phyloP scores from a whole-genome alignment of 768 basidiomycete species.

The Hericium erinaceus region DNA sequence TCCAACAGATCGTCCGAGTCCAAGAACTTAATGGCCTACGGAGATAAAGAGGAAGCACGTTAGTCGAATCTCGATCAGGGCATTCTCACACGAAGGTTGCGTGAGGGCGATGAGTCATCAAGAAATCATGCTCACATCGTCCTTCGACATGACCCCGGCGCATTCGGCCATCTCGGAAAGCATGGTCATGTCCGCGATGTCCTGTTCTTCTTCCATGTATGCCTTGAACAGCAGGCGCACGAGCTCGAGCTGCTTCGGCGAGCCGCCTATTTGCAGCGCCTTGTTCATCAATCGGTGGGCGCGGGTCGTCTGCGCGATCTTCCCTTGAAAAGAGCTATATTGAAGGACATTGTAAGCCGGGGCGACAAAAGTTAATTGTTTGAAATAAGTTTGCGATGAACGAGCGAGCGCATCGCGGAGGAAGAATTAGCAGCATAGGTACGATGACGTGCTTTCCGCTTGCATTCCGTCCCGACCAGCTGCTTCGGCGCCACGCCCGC shows the following conservation, averaged over 20 bases:
- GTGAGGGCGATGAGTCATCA: not conserved
- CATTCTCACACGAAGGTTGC: not conserved
- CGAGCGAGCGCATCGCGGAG: not conserved
- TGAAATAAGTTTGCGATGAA: not conserved
- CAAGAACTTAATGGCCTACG: slow-evolving; percentile 56
- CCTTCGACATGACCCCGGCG: slow-evolving; percentile 46
- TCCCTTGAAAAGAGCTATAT: slow-evolving; percentile 47
- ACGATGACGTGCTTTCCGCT: too few species aligned
- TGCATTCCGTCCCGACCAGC: too few species aligned
- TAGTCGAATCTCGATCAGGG: not conserved
- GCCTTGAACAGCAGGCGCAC: slow-evolving; percentile 55
- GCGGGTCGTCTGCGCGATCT: slow-evolving; percentile 53
- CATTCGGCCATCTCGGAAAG: slow-evolving; percentile 52
- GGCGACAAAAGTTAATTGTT: not conserved
- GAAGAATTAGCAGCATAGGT: too few species aligned
- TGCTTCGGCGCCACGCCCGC: not conserved
- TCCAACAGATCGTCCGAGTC: slow-evolving; percentile 53
- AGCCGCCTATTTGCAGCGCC: slow-evolving; percentile 55
- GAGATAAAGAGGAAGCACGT: not conserved
- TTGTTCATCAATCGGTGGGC: slow-evolving; percentile 68
- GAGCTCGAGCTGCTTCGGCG: slow-evolving; percentile 46
- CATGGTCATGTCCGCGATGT: slow-evolving; percentile 49
- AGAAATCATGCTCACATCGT: slow-evolving; percentile 38
- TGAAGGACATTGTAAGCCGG: too few species aligned
- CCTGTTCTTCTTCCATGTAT: slow-evolving; percentile 54